A percentile compares a stretch with the other conserved stretches of the same genome.
phyloP scores from a whole-genome alignment of 192 early-diverging fungal genomes.

The Dissophora globulifera region DNA sequence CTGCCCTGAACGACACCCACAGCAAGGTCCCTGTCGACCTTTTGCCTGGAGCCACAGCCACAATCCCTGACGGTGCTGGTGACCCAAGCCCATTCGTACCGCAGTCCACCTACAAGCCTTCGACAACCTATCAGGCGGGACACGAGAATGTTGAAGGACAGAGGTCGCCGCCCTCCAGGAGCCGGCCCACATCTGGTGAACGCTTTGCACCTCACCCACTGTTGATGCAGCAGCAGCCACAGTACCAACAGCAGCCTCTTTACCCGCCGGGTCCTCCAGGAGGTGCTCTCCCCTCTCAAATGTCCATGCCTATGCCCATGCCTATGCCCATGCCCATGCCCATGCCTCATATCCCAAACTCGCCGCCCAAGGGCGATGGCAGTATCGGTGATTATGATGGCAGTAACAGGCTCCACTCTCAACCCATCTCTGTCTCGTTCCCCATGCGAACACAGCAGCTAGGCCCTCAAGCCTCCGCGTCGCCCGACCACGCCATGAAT shows the following conservation, averaged over 20 bases:
- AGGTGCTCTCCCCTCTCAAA: conserved; percentile 6
- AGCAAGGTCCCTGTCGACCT: too few species aligned
- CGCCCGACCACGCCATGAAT: background rate
- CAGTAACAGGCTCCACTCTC: conserved; percentile 22
- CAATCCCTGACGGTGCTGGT: background rate
- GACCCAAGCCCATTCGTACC: conserved; percentile 40
- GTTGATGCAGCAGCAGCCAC: conserved; percentile 26
- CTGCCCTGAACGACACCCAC: background rate
- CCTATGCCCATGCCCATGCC: conserved; percentile 29
- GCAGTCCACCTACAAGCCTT: conserved; percentile 29
- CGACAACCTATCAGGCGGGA: conserved; percentile 26
- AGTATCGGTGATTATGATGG: too few species aligned
- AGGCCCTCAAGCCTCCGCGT: background rate
- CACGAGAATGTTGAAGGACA: background rate
- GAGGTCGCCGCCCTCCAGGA: conserved; percentile 11
- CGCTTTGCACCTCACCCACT: conserved; percentile 28
- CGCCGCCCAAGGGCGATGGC: too few species aligned
- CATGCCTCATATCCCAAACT: conserved; percentile 30
- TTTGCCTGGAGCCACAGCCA: too few species aligned
- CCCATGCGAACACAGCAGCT: conserved; percentile 3
- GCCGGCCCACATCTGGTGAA: conserved; percentile 24
- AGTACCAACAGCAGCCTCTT: conserved; percentile 11
- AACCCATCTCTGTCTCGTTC: conserved; percentile 46
- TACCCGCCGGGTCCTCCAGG: conserved; percentile 26
- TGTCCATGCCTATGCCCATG: conserved; percentile 18